phyloP scores from a whole-genome alignment of 192 early-diverging fungal species.

The Backusella psychrophila region DNA sequence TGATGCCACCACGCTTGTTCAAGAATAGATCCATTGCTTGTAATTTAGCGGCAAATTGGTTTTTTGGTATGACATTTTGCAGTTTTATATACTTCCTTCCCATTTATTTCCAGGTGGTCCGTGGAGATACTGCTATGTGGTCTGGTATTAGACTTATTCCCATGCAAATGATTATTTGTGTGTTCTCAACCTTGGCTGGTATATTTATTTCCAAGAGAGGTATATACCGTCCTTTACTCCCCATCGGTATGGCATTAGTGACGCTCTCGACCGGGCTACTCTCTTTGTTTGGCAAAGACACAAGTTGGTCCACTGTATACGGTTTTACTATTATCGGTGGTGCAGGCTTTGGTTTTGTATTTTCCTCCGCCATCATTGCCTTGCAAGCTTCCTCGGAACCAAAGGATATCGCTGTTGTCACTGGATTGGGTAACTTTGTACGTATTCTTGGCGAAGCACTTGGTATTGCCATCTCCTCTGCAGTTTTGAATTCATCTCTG shows the following conservation, averaged over 20 bases:
- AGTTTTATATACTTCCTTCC: conserved; percentile 35
- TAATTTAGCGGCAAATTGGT: conserved; percentile 27
- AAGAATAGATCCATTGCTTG: conserved; percentile 41
- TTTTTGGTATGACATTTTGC: conserved; percentile 35
- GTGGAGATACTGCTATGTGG: conserved; percentile 51
- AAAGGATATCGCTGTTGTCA: conserved; percentile 36
- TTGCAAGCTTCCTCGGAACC: conserved; percentile 29
- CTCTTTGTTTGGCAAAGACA: conserved; percentile 47
- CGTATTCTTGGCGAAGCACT: conserved; percentile 35
- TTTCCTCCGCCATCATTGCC: conserved; percentile 32
- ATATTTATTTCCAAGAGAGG: conserved; percentile 22
- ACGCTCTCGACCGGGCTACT: conserved; percentile 63
- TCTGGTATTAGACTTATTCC: conserved; percentile 39
- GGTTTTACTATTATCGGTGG: conserved; percentile 21
- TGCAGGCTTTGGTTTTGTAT: conserved; percentile 25
- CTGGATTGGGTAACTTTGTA: conserved; percentile 33
- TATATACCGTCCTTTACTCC: conserved; percentile 22
- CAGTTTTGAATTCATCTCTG: conserved; percentile 32
- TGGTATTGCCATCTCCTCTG: conserved; percentile 31
- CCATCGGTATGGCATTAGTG: conserved; percentile 59
- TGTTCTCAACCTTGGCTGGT: conserved; percentile 24
- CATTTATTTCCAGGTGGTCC: conserved; percentile 55
- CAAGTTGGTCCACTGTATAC: conserved; percentile 14
- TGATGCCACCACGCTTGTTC: conserved; percentile 60
- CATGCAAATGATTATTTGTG: conserved; percentile 27